Percentiles rank a stretch among this genome's conserved stretches.
These are phyloP conservation scores for Heteromeles arbutifolia DNA, from an alignment of 306 rosid species.

Conservation along the genomic window DNA sequence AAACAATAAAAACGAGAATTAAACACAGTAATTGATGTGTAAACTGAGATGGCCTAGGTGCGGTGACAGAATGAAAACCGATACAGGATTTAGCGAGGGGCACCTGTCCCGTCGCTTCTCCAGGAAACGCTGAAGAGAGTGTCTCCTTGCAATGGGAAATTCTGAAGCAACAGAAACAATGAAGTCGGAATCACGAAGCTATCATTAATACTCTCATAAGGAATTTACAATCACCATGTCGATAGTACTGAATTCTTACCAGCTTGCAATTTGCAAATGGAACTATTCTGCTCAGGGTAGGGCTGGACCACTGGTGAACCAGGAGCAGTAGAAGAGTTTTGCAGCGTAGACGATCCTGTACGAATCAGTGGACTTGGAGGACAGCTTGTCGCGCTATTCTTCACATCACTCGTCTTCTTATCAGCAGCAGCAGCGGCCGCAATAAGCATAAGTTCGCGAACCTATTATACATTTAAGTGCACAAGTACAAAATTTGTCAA, in stretches of 20 bases:
- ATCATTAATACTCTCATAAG: background rate
- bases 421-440: conserved; percentile 31
- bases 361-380: conserved; percentile 33
- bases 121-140: conserved; percentile 69
- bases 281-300: conserved; percentile 44
- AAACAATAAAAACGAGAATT: background rate
- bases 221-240: background rate
- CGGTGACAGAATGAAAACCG: background rate
- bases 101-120: conserved; percentile 67
- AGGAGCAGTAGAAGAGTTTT: conserved; percentile 32
- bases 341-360: conserved; percentile 32
- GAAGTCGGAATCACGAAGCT: background rate
- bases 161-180: conserved; percentile 34
- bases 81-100: background rate
- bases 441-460: conserved; percentile 44
- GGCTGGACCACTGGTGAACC: conserved; percentile 37
- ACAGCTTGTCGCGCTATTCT: conserved; percentile 30
- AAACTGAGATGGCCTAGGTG: background rate
- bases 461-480: conserved; percentile 23
- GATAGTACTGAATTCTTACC: conserved; percentile 3
- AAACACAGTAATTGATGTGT: background rate
- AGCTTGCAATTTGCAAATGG: conserved; percentile 61
- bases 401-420: conserved; percentile 36
- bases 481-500: background rate
- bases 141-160: conserved; percentile 71